Evolutionary conservation across 1,284 basidiomycete genomes (phyloP).

Genomic region (Ustilago tritici): DNA sequence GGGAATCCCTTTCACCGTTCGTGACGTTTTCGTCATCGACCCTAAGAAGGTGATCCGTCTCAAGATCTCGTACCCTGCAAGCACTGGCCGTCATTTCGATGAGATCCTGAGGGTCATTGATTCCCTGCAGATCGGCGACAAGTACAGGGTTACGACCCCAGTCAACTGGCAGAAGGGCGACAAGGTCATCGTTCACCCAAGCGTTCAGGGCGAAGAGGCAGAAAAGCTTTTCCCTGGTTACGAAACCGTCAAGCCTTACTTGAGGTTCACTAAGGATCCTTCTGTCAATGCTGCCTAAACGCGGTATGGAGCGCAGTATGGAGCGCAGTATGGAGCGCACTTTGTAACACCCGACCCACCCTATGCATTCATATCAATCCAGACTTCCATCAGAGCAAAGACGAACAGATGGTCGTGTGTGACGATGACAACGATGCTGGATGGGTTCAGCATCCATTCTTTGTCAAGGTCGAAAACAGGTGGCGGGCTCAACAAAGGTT

Average conservation of each 20-base stretch:
- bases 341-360: too few relatives aligned
- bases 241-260: constrained; percentile 73
- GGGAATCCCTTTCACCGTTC: constrained; percentile 77
- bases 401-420: too few relatives aligned
- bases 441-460: too few relatives aligned
- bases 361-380: too few relatives aligned
- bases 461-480: too few relatives aligned
- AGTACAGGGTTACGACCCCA: constrained; percentile 73
- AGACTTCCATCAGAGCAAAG: too few relatives aligned
- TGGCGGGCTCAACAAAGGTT: too few relatives aligned
- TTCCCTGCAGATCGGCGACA: constrained; percentile 90
- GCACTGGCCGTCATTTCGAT: constrained; percentile 74
- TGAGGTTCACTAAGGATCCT: constrained; percentile 71
- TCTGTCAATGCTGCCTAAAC: constrained; percentile 26
- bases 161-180: constrained; percentile 95
- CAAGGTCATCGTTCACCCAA: constrained; percentile 94
- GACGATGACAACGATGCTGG: too few relatives aligned
- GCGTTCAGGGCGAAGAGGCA: constrained; percentile 86
- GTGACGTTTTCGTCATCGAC: constrained; percentile 68
- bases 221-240: constrained; percentile 82
- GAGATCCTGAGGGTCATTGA: constrained; percentile 88
- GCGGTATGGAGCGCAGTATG: background rate
- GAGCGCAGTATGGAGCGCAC: too few relatives aligned
- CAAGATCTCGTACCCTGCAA: constrained; percentile 80
- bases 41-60: constrained; percentile 74